phyloP scores from a whole-genome alignment of 345 rosid species.

The Aethionema arabicum region DNA sequence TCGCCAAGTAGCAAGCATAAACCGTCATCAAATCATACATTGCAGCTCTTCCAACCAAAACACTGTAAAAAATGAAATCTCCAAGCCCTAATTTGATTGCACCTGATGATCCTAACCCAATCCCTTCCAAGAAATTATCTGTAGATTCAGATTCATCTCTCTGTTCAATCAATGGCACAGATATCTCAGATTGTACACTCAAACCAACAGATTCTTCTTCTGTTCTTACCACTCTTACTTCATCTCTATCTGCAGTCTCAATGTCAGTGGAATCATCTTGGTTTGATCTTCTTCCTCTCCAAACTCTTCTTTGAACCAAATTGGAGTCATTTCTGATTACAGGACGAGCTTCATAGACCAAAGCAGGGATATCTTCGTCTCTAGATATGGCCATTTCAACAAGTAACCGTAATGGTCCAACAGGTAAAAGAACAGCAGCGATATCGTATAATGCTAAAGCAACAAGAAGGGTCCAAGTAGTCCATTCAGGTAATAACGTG shows the following conservation, averaged over 20 bases:
- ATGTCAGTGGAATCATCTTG: conserved; percentile 26
- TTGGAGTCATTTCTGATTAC: conserved; percentile 47
- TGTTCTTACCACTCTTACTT: conserved; percentile 37
- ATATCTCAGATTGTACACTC: conserved; percentile 49
- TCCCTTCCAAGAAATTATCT: conserved; percentile 72
- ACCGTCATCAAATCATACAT: conserved; percentile 96
- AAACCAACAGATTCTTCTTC: conserved; percentile 39
- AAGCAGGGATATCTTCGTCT: conserved; percentile 94
- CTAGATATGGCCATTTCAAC: conserved; percentile 96
- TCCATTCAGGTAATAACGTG: conserved; percentile 90
- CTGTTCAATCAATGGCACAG: conserved; percentile 59
- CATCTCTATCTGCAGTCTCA: conserved; percentile 16
- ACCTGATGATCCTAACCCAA: conserved; percentile 86
- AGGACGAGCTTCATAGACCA: conserved; percentile 91
- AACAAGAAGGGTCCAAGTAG: conserved; percentile 84
- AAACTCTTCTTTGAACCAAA: conserved; percentile 56
- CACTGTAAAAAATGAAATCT: conserved; percentile 93
- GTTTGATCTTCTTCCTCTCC: conserved; percentile 60
- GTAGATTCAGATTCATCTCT: conserved; percentile 39
- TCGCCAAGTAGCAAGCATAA: conserved; percentile 89
- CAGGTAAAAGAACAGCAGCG: conserved; percentile 92
- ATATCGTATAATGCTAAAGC: conserved; percentile 85
- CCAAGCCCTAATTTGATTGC: conserved; percentile 94
- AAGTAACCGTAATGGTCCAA: conserved; percentile 81
- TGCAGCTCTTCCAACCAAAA: conserved; percentile 91